Base-by-base conservation (phyloP, 2,329 filamentous ascomycete genomes). In the Microdochium nivale region DNA sequence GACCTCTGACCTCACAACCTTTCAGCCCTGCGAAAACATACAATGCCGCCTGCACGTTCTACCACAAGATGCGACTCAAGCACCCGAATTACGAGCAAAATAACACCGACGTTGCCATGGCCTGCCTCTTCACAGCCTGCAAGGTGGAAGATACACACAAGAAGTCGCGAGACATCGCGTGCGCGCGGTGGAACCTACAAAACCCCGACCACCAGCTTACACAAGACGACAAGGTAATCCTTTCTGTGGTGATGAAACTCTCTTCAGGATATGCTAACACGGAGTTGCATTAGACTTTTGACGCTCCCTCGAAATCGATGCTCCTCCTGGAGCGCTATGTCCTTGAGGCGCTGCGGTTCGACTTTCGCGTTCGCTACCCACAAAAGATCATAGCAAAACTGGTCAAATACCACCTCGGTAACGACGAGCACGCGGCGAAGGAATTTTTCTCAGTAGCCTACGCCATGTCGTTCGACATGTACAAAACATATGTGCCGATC, bases 91-190 rank as follows among this genome's bases (percentile, higher is more conserved):
- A 76, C 57, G 90, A 95, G 62, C 96, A 95, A 68, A 88, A 87
- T 66, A 90, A 84, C 57, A 70, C 89, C 67, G 92, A 97, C 65
- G 91, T 90, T 1, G 90, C 92, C 0, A 81, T 94, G 7, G 90
- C 94, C 1, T 87, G 90, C 24, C 74, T 99, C 9, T 92, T 97
- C 63, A 88, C 91, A 2, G 91, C 91, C 2, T 97, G 92, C 76
- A 99, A 99, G 72, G 90, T 95, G 47, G 94, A 99, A 69, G 94
- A 99, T 67, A 99, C 94, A 0, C 80, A 96, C 58, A 99, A 99
- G 72, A 97, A 97, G 73, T 95, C 90, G 3, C 84, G 82, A 53
- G 94, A 99, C 56, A 95, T 99, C 55, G 76, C 97, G 16, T 95
- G 90, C 53, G 90, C 91, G 1, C 86, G 89, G 24, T 90, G 92